Base-by-base conservation (phyloP, 2,329 filamentous ascomycete species). In the Botryotinia globosa region DNA sequence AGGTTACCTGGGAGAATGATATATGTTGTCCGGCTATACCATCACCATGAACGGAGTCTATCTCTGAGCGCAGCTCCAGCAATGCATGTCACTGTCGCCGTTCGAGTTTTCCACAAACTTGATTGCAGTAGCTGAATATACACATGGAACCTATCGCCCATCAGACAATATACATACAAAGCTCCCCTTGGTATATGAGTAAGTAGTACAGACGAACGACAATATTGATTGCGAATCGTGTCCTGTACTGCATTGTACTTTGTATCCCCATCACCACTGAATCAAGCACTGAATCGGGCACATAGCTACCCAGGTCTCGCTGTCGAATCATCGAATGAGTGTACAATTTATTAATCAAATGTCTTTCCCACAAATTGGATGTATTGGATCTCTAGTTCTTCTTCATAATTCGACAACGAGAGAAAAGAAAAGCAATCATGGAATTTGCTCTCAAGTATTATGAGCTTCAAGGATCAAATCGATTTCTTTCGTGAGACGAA, bases 291-390 rank as follows among this genome's bases (percentile, higher is more conserved):
- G 62, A 25, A 34, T 48, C 29, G 20, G 16, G 29, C 4, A 34
- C 20, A 22, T 9, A 25, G 42, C n/a, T 25, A 45, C 32, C 29
- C 9, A 3, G 14, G 3, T 29, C 14, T 56, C n/a, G 51, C n/a
- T 5, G 9, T 29, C n/a, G 3, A 29, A 45, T 22, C 18, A 18
- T 29, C 5, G 34, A 7, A 29, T 18, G 34, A 58, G 48, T 16
- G 65, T 29, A 39, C 34, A 14, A 25, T n/a, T 29, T 6, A 18
- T 22, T 64, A 42, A 64, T 64, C 4, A 32, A 58, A 69, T 44
- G 34, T 69, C 66, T 69, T 58, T 69, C 37, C 39, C 9, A 29
- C 20, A 69, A 32, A 69, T 58, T 58, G 14, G 37, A 58, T 69
- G 66, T 44, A 65, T 65, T 48, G 22, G 62, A 48, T 37, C 20